Evolutionary conservation across 768 basidiomycete genomes (phyloP).

Genomic region (Crucibulum laeve): DNA sequence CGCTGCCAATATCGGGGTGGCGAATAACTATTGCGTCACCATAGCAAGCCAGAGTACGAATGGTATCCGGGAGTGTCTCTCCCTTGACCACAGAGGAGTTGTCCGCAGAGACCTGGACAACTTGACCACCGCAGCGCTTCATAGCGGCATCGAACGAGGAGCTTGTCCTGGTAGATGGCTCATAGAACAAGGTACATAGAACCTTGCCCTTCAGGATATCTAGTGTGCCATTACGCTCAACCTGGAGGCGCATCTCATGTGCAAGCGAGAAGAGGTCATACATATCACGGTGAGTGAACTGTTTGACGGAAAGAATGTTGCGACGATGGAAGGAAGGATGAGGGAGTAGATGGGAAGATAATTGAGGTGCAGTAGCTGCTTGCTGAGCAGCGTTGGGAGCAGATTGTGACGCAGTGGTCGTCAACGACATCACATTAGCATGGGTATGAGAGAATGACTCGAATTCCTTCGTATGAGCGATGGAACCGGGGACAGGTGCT

Average conservation of each 20-base stretch:
- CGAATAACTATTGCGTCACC: constrained; percentile 92
- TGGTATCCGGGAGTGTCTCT: constrained; percentile 88
- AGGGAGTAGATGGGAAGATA: constrained; percentile 47
- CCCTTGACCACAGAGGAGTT: constrained; percentile 90
- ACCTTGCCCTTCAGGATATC: constrained; percentile 91
- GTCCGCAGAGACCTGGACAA: constrained; percentile 79
- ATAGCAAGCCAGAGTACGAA: constrained; percentile 93
- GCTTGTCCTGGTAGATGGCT: constrained; percentile 94
- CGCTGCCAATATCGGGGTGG: constrained; percentile 90
- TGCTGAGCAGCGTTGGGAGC: constrained; percentile 11
- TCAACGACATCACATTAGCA: background rate
- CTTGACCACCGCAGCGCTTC: constrained; percentile 96
- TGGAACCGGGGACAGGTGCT: constrained; percentile 8
- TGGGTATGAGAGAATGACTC: background rate
- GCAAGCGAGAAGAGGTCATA: constrained; percentile 93
- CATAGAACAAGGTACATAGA: constrained; percentile 91
- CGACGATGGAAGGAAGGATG: constrained; percentile 90
- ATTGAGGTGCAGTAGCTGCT: constrained; percentile 27
- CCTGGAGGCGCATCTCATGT: constrained; percentile 94
- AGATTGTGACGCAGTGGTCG: background rate
- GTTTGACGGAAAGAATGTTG: constrained; percentile 92
- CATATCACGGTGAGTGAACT: constrained; percentile 84
- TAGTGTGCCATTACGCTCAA: constrained; percentile 84
- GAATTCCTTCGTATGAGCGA: background rate
- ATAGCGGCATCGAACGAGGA: constrained; percentile 97